These are phyloP conservation scores for Debaryomyces subglobosus DNA, from an alignment of 1,139 yeast genomes.

Conservation along the genomic window DNA sequence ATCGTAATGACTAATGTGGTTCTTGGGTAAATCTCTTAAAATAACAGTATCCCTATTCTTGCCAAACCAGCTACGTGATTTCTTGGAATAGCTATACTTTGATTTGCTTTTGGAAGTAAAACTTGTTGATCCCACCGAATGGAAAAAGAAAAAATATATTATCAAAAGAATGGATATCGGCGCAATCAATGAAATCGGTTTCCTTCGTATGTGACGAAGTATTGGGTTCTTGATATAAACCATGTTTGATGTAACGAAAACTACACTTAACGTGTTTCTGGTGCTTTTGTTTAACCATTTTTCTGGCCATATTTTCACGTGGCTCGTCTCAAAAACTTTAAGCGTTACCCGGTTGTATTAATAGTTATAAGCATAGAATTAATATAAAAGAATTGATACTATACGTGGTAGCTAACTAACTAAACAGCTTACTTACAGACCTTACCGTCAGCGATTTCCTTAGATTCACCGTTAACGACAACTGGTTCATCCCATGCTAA, in stretches of 20 bases:
- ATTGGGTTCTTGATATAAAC: slow-evolving; percentile 31
- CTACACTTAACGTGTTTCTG: background rate
- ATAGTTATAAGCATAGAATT: background rate
- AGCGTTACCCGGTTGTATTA: slow-evolving; percentile 4
- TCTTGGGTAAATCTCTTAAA: slow-evolving; percentile 67
- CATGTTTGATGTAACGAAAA: slow-evolving; percentile 9
- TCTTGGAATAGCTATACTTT: slow-evolving; percentile 55
- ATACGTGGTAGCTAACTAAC: background rate
- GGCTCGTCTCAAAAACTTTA: background rate
- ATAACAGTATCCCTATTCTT: slow-evolving; percentile 49
- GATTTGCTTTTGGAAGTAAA: slow-evolving; percentile 18
- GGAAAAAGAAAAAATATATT: slow-evolving; percentile 46
- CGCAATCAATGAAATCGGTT: slow-evolving; percentile 49
- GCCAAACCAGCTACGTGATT: slow-evolving; percentile 51
- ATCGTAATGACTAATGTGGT: slow-evolving; percentile 83
- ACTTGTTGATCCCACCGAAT: slow-evolving; percentile 24
- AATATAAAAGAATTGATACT: background rate
- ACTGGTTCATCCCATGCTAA: slow-evolving; percentile 58
- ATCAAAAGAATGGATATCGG: slow-evolving; percentile 48
- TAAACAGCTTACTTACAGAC: slow-evolving; percentile 44
- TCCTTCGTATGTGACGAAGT: slow-evolving; percentile 62
- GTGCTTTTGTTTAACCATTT: background rate
- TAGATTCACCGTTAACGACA: slow-evolving; percentile 44
- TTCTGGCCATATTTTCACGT: slow-evolving; percentile 6
- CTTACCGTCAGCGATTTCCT: slow-evolving; percentile 56